These are phyloP conservation scores for Petrea volubilis DNA, from an alignment of 257 asterid species.

Conservation along the genomic window DNA sequence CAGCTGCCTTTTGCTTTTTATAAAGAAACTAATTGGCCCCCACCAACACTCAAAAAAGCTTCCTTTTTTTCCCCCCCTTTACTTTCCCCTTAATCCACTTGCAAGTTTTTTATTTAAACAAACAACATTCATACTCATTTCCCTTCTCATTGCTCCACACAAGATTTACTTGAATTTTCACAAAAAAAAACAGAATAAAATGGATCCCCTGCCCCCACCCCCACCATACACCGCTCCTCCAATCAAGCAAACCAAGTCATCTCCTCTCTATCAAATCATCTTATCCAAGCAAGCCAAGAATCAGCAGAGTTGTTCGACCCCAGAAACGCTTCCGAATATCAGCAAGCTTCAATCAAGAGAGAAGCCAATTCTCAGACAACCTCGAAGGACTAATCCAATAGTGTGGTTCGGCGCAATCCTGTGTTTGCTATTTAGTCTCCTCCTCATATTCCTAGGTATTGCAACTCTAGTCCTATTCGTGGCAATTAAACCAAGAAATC, in stretches of 20 bases:
- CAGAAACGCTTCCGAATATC: conserved; percentile 10
- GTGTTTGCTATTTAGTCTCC: conserved; percentile 63
- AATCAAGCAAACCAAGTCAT: conserved; percentile 29
- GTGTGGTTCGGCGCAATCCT: conserved; percentile 67
- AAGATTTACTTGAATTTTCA: conserved; percentile 6
- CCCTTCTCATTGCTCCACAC: conserved; percentile 23
- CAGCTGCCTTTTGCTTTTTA: conserved; percentile 36
- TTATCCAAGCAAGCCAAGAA: conserved; percentile 40
- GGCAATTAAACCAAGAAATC: conserved; percentile 59
- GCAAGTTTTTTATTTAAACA: conserved; percentile 39
- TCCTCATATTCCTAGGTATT: conserved; percentile 70
- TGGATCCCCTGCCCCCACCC: conserved; percentile 51
- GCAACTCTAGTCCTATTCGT: conserved; percentile 58
- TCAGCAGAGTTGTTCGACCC: conserved; percentile 15
- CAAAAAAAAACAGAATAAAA: background rate
- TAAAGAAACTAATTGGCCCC: conserved; percentile 37
- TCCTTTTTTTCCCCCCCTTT: conserved; percentile 31
- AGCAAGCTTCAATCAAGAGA: conserved; percentile 44
- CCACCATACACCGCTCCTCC: conserved; percentile 40
- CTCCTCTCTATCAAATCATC: conserved; percentile 42
- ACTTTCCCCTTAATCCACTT: conserved; percentile 36
- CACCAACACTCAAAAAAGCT: conserved; percentile 47
- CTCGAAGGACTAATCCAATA: conserved; percentile 57
- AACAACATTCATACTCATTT: conserved; percentile 23
- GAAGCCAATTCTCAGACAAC: conserved; percentile 46